These are phyloP conservation scores for Candida cerambycidarum DNA, from an alignment of 805 yeast species.

Conservation along the genomic window DNA sequence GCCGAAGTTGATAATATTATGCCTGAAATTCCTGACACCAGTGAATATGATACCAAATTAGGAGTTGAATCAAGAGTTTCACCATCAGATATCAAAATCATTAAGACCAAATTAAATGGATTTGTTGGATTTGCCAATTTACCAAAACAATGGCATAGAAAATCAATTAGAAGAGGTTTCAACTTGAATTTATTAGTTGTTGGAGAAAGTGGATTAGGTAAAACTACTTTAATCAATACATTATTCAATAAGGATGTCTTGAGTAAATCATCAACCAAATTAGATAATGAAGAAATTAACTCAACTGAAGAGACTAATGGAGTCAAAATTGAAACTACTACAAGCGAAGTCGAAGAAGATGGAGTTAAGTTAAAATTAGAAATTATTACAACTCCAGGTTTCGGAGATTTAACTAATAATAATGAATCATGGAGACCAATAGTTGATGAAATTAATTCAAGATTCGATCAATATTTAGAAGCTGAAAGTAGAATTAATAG, in stretches of 20 bases:
- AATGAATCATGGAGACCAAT: constrained; percentile 81
- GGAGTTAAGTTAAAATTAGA: constrained; percentile 85
- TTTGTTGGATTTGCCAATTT: constrained; percentile 96
- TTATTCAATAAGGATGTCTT: constrained; percentile 56
- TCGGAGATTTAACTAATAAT: constrained; percentile 82
- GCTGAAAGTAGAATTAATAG: constrained; percentile 83
- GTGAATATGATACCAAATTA: constrained; percentile 13
- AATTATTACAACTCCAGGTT: constrained; percentile 89
- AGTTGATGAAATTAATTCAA: constrained; percentile 79
- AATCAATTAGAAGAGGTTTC: constrained; percentile 87
- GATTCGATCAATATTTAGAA: constrained; percentile 88
- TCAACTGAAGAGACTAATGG: constrained; percentile 20
- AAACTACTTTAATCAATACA: constrained; percentile 88
- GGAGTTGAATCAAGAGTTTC: constrained; percentile 1
- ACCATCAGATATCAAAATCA: constrained; percentile 50
- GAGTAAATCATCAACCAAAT: constrained; percentile 8
- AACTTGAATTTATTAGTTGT: constrained; percentile 84
- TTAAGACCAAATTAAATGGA: constrained; percentile 82
- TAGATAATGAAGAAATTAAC: constrained; percentile 24
- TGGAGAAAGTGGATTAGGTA: constrained; percentile 91
- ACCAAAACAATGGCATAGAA: constrained; percentile 98
- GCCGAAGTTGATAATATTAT: constrained; percentile 18
- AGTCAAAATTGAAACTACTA: constrained; percentile 27
- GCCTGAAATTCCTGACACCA: constrained; percentile 18
- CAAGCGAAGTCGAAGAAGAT: constrained; percentile 70